Conservation (phyloP, 495 filamentous ascomycete genomes). For the Tricharina praecox region DNA sequence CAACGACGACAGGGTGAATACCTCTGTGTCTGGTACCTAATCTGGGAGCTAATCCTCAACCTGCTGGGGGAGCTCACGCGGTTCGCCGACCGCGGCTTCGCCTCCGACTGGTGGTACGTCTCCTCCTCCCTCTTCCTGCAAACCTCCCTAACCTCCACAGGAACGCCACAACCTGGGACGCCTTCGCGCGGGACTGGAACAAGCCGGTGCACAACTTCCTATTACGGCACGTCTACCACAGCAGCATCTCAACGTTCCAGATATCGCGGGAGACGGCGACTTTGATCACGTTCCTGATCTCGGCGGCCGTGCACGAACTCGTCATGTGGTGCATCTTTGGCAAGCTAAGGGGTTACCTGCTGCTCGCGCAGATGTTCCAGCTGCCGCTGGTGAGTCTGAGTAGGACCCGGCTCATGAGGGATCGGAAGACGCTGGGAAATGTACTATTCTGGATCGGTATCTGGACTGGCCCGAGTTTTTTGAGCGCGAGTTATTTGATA, state of each 20-base stretch:
- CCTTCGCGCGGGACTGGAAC: slow-evolving; percentile 57
- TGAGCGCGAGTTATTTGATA: slow-evolving; percentile 9
- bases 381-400: slow-evolving; percentile 48
- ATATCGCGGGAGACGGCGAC: slow-evolving; percentile 53
- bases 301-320: slow-evolving; percentile 53
- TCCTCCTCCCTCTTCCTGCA: too few species aligned
- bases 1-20: slow-evolving; percentile 28
- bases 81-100: slow-evolving; percentile 65
- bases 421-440: slow-evolving; percentile 45
- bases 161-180: slow-evolving; percentile 32
- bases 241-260: slow-evolving; percentile 49
- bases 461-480: slow-evolving; percentile 7
- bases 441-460: slow-evolving; percentile 56
- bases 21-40: slow-evolving; percentile 43
- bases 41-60: slow-evolving; percentile 68
- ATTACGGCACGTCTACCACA: slow-evolving; percentile 58
- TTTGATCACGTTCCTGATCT: slow-evolving; percentile 54
- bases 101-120: slow-evolving; percentile 63
- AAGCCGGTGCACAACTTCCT: slow-evolving; percentile 54
- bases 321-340: slow-evolving; percentile 65
- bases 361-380: slow-evolving; percentile 53
- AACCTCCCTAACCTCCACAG: too few species aligned
- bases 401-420: slow-evolving; percentile 43
- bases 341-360: slow-evolving; percentile 55
- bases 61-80: slow-evolving; percentile 52